A percentile compares a stretch with the other conserved stretches of the same genome.
phyloP scores from a whole-genome alignment of 805 yeast species.

The Candida hungchunana region DNA sequence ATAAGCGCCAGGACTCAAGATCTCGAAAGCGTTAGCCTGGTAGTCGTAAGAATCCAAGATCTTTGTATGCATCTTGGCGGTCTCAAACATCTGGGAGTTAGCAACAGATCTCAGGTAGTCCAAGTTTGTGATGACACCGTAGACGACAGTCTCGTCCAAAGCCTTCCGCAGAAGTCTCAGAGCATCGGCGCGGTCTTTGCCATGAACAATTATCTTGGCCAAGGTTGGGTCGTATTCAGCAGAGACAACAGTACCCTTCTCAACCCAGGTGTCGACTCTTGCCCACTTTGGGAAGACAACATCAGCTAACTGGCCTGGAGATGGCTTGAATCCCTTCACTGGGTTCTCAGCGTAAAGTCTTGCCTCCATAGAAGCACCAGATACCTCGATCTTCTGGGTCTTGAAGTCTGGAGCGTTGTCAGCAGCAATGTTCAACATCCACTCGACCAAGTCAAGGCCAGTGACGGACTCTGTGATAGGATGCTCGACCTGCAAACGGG shows the following conservation, averaged over 20 bases:
- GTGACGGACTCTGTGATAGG: constrained; percentile 96
- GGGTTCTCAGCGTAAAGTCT: constrained; percentile 97
- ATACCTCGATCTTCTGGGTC: constrained; percentile 47
- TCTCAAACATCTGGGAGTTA: constrained; percentile 75
- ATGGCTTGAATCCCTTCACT: constrained; percentile 88
- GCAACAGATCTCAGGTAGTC: constrained; percentile 88
- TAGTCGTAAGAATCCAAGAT: constrained; percentile 79
- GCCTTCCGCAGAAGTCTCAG: constrained; percentile 73
- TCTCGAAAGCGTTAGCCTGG: constrained; percentile 79
- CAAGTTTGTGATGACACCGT: constrained; percentile 85
- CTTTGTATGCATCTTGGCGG: constrained; percentile 82
- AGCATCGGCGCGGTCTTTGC: constrained; percentile 83
- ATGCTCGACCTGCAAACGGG: constrained; percentile 96
- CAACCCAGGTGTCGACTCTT: constrained; percentile 92
- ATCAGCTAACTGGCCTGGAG: constrained; percentile 90
- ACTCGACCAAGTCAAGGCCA: constrained; percentile 90
- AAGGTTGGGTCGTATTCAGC: constrained; percentile 96
- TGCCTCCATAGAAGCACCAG: constrained; percentile 96
- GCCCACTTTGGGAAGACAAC: constrained; percentile 88
- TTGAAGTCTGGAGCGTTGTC: constrained; percentile 78
- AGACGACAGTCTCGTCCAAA: constrained; percentile 76
- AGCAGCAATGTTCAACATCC: constrained; percentile 94
- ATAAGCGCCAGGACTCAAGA: constrained; percentile 86
- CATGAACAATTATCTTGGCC: constrained; percentile 95
- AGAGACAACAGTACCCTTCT: constrained; percentile 79